These are phyloP conservation scores for Kuraishia floccosa DNA, from an alignment of 805 yeast genomes.

Conservation along the genomic window DNA sequence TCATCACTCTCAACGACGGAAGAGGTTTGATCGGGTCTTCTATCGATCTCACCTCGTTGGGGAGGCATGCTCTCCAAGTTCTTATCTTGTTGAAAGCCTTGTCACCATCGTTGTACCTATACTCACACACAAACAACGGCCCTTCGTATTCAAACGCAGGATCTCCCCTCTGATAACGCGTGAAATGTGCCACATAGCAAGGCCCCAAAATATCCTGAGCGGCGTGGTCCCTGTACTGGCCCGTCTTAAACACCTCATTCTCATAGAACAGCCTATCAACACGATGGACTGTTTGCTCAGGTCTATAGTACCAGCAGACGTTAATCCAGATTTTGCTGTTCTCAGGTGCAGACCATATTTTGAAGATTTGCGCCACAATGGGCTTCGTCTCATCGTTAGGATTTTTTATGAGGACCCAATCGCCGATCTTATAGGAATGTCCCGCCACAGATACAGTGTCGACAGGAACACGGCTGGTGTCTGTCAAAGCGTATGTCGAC, in stretches of 20 bases:
- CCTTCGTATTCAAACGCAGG: conserved; percentile 73
- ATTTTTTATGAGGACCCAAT: conserved; percentile 84
- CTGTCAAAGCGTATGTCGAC: conserved; percentile 50
- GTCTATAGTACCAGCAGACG: conserved; percentile 96
- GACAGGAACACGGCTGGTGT: conserved; percentile 63
- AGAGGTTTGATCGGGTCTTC: conserved; percentile 77
- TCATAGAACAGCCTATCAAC: conserved; percentile 82
- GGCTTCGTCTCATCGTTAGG: conserved; percentile 86
- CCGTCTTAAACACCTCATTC: conserved; percentile 93
- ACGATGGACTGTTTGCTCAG: conserved; percentile 95
- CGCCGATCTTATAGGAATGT: conserved; percentile 74
- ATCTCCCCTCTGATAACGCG: conserved; percentile 91
- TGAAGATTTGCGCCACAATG: conserved; percentile 85
- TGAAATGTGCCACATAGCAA: conserved; percentile 89
- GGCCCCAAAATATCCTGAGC: conserved; percentile 86
- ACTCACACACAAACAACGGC: conserved; percentile 89
- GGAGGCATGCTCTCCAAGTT: conserved; percentile 98
- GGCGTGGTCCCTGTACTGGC: conserved; percentile 90
- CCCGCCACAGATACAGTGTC: conserved; percentile 67
- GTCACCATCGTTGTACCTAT: conserved; percentile 84
- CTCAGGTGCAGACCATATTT: conserved; percentile 81
- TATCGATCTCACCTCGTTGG: conserved; percentile 84
- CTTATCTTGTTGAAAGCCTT: conserved; percentile 88
- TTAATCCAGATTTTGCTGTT: conserved; percentile 78
- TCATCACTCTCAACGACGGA: conserved; percentile 48